These are phyloP conservation scores for Colletotrichum abscissum DNA, from an alignment of 2,329 filamentous ascomycete species.

Conservation along the genomic window DNA sequence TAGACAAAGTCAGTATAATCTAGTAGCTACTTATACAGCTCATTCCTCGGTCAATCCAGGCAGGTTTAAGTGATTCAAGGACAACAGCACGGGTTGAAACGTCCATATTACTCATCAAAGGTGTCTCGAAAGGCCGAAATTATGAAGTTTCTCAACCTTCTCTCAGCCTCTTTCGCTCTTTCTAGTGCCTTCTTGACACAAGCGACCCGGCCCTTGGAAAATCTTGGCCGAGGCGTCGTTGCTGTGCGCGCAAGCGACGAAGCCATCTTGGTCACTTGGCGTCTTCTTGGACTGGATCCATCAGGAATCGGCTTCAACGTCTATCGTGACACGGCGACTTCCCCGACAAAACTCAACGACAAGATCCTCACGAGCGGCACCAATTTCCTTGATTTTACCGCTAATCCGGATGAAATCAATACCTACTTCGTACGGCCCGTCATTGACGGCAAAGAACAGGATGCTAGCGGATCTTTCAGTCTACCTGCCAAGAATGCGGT, in stretches of 20 bases:
- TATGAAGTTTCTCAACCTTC: background rate
- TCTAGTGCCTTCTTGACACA: background rate
- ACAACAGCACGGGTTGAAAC: too few species aligned
- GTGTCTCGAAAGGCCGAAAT: background rate
- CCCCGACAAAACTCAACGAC: slow-evolving; percentile 32
- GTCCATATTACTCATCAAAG: background rate
- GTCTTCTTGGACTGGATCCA: slow-evolving; percentile 39
- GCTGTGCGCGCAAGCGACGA: slow-evolving; percentile 37
- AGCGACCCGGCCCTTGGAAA: slow-evolving; percentile 34
- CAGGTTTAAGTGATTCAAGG: background rate
- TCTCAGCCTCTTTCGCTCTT: background rate
- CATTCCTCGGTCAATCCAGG: background rate
- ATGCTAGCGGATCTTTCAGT: slow-evolving; percentile 29
- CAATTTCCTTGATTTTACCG: slow-evolving; percentile 37
- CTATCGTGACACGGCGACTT: slow-evolving; percentile 29
- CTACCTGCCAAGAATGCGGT: slow-evolving; percentile 27
- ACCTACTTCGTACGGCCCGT: slow-evolving; percentile 38
- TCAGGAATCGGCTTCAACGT: slow-evolving; percentile 39
- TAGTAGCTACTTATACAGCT: background rate
- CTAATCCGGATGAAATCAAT: slow-evolving; percentile 28
- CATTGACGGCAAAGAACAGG: slow-evolving; percentile 35
- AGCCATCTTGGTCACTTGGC: slow-evolving; percentile 36
- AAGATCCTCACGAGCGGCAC: slow-evolving; percentile 35
- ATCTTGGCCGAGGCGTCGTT: slow-evolving; percentile 37
- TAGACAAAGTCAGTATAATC: too few species aligned